phyloP scores from a whole-genome alignment of 768 basidiomycete species.

The Collybia sordida region DNA sequence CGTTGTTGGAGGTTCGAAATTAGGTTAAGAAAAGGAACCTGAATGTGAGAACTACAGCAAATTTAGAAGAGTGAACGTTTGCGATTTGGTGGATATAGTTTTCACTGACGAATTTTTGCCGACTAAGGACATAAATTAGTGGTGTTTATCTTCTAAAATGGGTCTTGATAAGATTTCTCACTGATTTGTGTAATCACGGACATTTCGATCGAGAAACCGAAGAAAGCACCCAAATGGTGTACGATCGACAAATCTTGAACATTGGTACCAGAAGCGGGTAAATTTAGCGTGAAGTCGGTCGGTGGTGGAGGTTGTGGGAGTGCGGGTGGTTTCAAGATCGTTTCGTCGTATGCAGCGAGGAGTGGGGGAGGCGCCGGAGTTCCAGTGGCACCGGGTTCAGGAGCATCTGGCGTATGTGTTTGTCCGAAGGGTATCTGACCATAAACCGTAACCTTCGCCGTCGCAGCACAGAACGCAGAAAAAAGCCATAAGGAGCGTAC shows the following conservation, averaged over 20 bases:
- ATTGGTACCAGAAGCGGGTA: slow-evolving; percentile 29
- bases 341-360: slow-evolving; percentile 44
- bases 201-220: slow-evolving; percentile 75
- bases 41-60: slow-evolving; percentile 39
- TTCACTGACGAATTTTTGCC: slow-evolving; percentile 47
- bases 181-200: slow-evolving; percentile 64
- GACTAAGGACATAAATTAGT: slow-evolving; percentile 28
- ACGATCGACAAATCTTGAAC: slow-evolving; percentile 34
- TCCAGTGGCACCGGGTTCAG: slow-evolving; percentile 17
- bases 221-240: slow-evolving; percentile 49
- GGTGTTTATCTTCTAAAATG: background rate
- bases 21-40: slow-evolving; percentile 64
- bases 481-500: background rate
- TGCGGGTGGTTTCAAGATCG: slow-evolving; percentile 44
- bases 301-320: slow-evolving; percentile 41
- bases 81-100: background rate
- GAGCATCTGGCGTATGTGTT: background rate
- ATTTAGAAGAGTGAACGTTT: slow-evolving; percentile 10
- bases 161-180: slow-evolving; percentile 16
- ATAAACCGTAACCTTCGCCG: background rate
- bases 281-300: slow-evolving; percentile 38
- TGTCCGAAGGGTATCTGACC: background rate
- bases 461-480: background rate
- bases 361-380: slow-evolving; percentile 14
- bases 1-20: slow-evolving; percentile 58